Evolutionary conservation across 1,139 yeast genomes (phyloP), one percentile per base, ranked within the genome.

Genomic region (Kluyveromyces sp.): DNA sequence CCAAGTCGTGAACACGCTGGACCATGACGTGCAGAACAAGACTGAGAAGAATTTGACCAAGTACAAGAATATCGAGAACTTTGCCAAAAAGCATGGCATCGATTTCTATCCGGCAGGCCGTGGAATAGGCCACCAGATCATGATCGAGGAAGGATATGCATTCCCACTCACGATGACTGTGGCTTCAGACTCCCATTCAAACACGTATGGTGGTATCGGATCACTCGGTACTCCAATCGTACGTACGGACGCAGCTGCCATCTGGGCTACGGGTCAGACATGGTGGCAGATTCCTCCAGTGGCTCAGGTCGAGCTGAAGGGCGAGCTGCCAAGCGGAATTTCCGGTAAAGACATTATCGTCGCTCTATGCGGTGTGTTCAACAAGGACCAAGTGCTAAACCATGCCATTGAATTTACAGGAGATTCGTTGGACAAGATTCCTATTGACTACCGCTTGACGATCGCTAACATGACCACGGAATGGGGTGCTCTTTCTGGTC

Each of bases 201-300:
- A 94, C 66, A 92, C 96, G 36, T 92, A 92, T 63, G 99, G 99
- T 54, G 99, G 99, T 59, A 73, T 92, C 36, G 98, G 97, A 16
- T 71, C 95, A 20, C 71, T 94, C 48, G 99, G 99, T 40, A 94
- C 98, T 1, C 97, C 99, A 3, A 84, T 92, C 47, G 99, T 92
- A 46, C 77, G 99, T 65, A 94, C 99, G 0, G 99, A 92, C 65
- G 98, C 97, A 17, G 98, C 99, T 2, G 81, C 96, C 4, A 92
- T 94, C 54, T 92, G 99, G 99, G 97, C 98, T 13, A 92, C 98
- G 0, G 97, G 97, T 36, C 95, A 87, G 68, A 94, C 98, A 3
- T 92, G 99, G 99, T 92, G 98, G 98, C 98, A 94, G 77, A 86
- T 92, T 47, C 99, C 99, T 3, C 98, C 98, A 1, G 97, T 92